A percentile compares a stretch with the other conserved stretches of the same genome.
phyloP scores from a whole-genome alignment of 2,329 filamentous ascomycete genomes.

The Penicillium sp. region DNA sequence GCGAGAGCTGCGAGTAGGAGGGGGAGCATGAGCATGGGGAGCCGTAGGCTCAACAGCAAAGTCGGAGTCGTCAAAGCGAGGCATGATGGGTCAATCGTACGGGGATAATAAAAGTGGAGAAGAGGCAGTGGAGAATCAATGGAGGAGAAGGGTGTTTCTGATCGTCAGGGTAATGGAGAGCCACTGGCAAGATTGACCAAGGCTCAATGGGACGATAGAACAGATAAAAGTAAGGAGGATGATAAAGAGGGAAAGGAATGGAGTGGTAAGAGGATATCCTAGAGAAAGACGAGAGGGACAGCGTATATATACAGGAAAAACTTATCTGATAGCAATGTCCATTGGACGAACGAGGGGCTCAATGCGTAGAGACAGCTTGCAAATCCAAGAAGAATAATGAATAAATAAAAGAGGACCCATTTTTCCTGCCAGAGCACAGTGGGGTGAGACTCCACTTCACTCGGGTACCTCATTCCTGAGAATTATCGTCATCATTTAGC shows the following conservation, averaged over 20 bases:
- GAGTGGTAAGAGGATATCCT: slow-evolving; percentile 8
- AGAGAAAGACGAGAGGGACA: slow-evolving; percentile 11
- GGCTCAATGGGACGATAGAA: slow-evolving; percentile 14
- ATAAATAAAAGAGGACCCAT: slow-evolving; percentile 19
- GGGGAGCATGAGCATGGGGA: slow-evolving; percentile 1
- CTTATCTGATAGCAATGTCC: slow-evolving; percentile 20
- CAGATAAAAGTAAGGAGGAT: slow-evolving; percentile 1
- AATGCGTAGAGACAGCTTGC: slow-evolving; percentile 8
- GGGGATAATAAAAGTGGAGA: slow-evolving; percentile 15
- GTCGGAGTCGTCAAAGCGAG: slow-evolving; percentile 63
- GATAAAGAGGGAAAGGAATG: slow-evolving; percentile 1
- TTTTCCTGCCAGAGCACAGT: slow-evolving; percentile 14
- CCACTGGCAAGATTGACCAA: slow-evolving; percentile 15
- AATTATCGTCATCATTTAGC: slow-evolving; percentile 44
- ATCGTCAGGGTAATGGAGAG: slow-evolving; percentile 11
- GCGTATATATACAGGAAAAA: slow-evolving; percentile 26
- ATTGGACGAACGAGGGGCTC: slow-evolving; percentile 12
- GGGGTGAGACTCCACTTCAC: slow-evolving; percentile 33
- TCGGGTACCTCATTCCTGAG: slow-evolving; percentile 40
- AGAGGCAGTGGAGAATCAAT: slow-evolving; percentile 5
- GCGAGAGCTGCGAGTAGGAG: slow-evolving; percentile 25
- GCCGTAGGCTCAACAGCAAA: slow-evolving; percentile 48
- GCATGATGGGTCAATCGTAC: slow-evolving; percentile 52
- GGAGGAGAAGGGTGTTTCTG: slow-evolving; percentile 14
- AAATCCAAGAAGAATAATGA: slow-evolving; percentile 6